Evolutionary conservation across 192 early-diverging fungal genomes (phyloP).

Genomic region (Coemansia sp.): DNA sequence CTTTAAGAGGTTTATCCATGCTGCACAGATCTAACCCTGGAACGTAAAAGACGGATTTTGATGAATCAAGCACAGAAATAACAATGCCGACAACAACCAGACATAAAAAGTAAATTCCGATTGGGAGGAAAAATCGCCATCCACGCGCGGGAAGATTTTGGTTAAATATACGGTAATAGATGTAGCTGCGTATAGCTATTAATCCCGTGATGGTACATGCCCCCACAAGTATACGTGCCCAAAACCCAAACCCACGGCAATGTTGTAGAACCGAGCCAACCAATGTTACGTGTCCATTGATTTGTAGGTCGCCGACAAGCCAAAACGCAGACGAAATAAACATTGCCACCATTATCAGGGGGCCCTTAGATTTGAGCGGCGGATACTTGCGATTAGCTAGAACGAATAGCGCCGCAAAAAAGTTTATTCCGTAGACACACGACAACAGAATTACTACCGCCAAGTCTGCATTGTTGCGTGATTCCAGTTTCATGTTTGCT

Average conservation of each 20-base stretch:
- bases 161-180: conserved; percentile 23
- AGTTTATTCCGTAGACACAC: conserved; percentile 17
- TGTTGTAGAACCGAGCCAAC: conserved; percentile 8
- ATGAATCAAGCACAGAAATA: conserved; percentile 5
- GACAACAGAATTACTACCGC: conserved; percentile 13
- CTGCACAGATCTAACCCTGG: conserved; percentile 13
- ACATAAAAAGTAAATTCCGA: conserved; percentile 12
- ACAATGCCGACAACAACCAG: conserved; percentile 18
- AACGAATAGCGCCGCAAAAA: conserved; percentile 20
- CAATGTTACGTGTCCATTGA: conserved; percentile 30
- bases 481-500: conserved; percentile 13
- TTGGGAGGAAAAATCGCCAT: conserved; percentile 19
- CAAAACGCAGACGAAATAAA: conserved; percentile 20
- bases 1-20: conserved; percentile 22
- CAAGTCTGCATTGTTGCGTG: conserved; percentile 14
- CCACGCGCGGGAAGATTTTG: conserved; percentile 12
- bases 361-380: conserved; percentile 39
- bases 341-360: conserved; percentile 19
- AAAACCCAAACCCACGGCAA: conserved; percentile 37
- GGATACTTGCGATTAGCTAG: conserved; percentile 41
- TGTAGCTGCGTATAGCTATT: conserved; percentile 23
- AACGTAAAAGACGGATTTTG: conserved; percentile 12
- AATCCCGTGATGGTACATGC: conserved; percentile 20
- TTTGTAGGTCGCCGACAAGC: conserved; percentile 37
- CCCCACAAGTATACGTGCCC: conserved; percentile 35